These are phyloP conservation scores for Naganishia kalamii DNA, from an alignment of 768 basidiomycete species.

Conservation along the genomic window DNA sequence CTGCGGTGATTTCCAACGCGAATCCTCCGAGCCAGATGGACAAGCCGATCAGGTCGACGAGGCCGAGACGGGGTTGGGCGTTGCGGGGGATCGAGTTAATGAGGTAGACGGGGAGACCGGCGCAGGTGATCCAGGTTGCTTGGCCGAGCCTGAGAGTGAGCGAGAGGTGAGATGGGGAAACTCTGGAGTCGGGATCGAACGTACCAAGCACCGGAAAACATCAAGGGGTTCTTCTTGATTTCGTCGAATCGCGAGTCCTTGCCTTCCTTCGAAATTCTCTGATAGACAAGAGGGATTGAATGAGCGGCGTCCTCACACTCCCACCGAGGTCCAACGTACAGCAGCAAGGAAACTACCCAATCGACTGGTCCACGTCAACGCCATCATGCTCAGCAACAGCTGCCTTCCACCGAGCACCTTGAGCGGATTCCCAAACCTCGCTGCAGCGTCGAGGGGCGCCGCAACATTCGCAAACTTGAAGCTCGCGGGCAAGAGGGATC, in stretches of 20 bases:
- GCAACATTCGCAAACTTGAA: constrained; percentile 12
- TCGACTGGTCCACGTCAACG: constrained; percentile 59
- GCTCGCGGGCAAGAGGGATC: not conserved
- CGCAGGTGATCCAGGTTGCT: constrained; percentile 61
- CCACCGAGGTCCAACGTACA: constrained; percentile 45
- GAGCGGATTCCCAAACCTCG: constrained; percentile 14
- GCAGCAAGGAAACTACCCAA: constrained; percentile 59
- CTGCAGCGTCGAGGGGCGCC: not conserved
- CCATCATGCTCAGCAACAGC: constrained; percentile 55
- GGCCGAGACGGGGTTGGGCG: constrained; percentile 54
- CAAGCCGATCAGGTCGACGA: constrained; percentile 55
- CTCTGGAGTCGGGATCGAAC: constrained; percentile 45
- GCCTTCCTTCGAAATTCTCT: constrained; percentile 54
- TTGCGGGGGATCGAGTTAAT: constrained; percentile 55
- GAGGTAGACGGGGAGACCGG: constrained; percentile 63
- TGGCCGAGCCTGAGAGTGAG: constrained; percentile 26
- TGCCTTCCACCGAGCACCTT: constrained; percentile 49
- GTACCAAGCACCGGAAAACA: constrained; percentile 60
- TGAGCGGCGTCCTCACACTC: not conserved
- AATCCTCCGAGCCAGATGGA: constrained; percentile 58
- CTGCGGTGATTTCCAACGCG: constrained; percentile 59
- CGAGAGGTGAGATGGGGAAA: not conserved
- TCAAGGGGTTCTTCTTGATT: constrained; percentile 52
- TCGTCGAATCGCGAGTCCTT: constrained; percentile 64
- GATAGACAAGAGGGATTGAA: not conserved